Conservation (phyloP, 495 filamentous ascomycete species). For the Chaetomidium leptoderma region DNA sequence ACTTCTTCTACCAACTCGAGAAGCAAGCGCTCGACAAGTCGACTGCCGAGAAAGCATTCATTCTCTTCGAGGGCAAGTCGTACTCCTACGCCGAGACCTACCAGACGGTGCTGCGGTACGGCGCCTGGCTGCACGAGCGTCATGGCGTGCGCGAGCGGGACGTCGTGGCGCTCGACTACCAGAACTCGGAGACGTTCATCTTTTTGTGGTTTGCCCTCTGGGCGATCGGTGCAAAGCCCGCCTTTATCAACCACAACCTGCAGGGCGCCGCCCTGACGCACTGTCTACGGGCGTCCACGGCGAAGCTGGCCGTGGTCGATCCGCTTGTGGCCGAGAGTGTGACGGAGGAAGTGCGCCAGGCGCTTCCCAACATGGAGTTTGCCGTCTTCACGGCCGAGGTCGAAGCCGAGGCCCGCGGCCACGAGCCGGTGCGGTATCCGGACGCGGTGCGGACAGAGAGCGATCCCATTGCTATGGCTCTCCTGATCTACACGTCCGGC, state of each 20-base stretch:
- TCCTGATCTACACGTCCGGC: constrained; percentile 80
- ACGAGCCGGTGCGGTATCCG: constrained; percentile 53
- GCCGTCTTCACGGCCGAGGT: constrained; percentile 56
- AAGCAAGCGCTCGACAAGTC: constrained; percentile 53
- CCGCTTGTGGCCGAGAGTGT: constrained; percentile 55
- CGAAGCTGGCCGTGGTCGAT: constrained; percentile 78
- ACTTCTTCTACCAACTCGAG: constrained; percentile 78
- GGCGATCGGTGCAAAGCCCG: constrained; percentile 40
- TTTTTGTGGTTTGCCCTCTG: constrained; percentile 45
- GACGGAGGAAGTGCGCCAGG: constrained; percentile 38
- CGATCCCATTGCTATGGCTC: constrained; percentile 57
- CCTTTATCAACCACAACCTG: constrained; percentile 55
- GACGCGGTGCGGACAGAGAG: constrained; percentile 55
- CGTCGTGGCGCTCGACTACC: constrained; percentile 80
- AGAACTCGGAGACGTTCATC: constrained; percentile 80
- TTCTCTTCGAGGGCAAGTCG: constrained; percentile 68
- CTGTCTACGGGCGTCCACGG: constrained; percentile 72
- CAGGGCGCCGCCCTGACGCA: constrained; percentile 41
- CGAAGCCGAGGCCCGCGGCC: constrained; percentile 53
- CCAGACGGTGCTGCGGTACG: constrained; percentile 66
- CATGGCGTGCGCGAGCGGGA: constrained; percentile 65
- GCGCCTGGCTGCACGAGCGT: constrained; percentile 68
- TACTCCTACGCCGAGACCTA: constrained; percentile 80
- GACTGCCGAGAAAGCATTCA: constrained; percentile 53
- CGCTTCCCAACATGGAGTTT: constrained; percentile 49